Conservation (phyloP, 495 filamentous ascomycete species). For the Mycothermus thermophilus region DNA sequence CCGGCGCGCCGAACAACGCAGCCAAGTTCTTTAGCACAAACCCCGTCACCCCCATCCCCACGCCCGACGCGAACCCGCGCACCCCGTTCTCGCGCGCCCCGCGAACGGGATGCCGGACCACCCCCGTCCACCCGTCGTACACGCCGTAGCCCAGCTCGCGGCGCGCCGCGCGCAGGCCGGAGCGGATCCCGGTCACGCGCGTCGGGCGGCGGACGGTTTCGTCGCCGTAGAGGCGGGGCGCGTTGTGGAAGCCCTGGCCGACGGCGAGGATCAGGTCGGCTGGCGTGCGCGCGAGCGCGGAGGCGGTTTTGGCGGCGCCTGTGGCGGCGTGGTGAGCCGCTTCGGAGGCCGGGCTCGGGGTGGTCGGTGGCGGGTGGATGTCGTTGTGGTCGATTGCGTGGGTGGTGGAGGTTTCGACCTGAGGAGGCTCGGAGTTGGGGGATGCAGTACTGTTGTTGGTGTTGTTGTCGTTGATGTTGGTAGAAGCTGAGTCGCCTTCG, state of each 20-base stretch:
- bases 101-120: conserved; percentile 50
- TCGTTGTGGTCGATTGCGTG: conserved; percentile 9
- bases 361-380: conserved; percentile 13
- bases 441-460: not conserved
- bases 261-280: conserved; percentile 61
- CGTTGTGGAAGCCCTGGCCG: conserved; percentile 72
- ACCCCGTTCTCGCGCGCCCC: conserved; percentile 44
- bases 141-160: conserved; percentile 57
- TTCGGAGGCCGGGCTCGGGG: conserved; percentile 23
- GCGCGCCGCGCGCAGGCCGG: conserved; percentile 51
- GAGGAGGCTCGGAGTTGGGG: not conserved
- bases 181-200: conserved; percentile 52
- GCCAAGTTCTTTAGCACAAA: conserved; percentile 57
- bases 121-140: conserved; percentile 57
- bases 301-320: conserved; percentile 34
- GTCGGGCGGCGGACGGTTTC: conserved; percentile 31
- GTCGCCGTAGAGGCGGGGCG: conserved; percentile 60
- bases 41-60: conserved; percentile 63
- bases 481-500: conserved; percentile 13
- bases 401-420: conserved; percentile 10
- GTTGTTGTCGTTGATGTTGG: conserved; percentile 3
- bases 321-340: conserved; percentile 29
- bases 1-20: conserved; percentile 48
- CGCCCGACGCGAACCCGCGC: conserved; percentile 47
- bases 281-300: conserved; percentile 35